These are phyloP conservation scores for Bipolaris bicolor DNA, from an alignment of 2,329 filamentous ascomycete species.

Conservation along the genomic window DNA sequence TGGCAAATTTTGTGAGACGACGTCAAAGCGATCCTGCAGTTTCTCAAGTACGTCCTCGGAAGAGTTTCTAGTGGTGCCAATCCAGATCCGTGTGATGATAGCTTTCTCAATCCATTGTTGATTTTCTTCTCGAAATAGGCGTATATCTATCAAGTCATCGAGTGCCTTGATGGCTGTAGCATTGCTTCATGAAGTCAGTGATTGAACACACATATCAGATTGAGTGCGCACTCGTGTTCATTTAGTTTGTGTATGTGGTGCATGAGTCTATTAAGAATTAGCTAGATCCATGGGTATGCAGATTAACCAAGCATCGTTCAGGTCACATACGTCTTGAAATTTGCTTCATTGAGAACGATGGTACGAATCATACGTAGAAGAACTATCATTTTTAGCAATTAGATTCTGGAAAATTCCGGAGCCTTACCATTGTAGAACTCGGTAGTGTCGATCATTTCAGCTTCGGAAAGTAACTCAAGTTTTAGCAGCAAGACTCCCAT, in stretches of 20 bases:
- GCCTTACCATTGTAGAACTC: constrained; percentile 51
- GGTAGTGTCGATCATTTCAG: constrained; percentile 43
- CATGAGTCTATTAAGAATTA: constrained; percentile 56
- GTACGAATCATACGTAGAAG: constrained; percentile 67
- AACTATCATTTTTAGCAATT: constrained; percentile 47
- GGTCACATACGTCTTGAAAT: constrained; percentile 62
- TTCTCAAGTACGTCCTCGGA: constrained; percentile 44
- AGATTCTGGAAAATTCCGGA: not conserved
- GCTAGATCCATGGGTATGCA: not conserved
- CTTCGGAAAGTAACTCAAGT: constrained; percentile 68
- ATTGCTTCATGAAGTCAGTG: constrained; percentile 34
- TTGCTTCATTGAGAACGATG: constrained; percentile 65
- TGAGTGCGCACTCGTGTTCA: constrained; percentile 35
- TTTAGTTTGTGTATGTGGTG: constrained; percentile 71
- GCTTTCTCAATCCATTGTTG: constrained; percentile 70
- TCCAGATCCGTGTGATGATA: constrained; percentile 71
- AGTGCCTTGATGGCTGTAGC: constrained; percentile 57
- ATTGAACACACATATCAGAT: not conserved
- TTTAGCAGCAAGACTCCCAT: constrained; percentile 70
- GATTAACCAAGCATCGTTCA: not conserved
- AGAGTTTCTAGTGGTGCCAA: constrained; percentile 60
- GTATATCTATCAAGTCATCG: constrained; percentile 67
- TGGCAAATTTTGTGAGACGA: constrained; percentile 54
- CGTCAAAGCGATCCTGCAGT: constrained; percentile 54
- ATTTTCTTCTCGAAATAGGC: constrained; percentile 59